Base-by-base conservation (phyloP, 805 yeast genomes). In the Saccharomycopsis babjevae region DNA sequence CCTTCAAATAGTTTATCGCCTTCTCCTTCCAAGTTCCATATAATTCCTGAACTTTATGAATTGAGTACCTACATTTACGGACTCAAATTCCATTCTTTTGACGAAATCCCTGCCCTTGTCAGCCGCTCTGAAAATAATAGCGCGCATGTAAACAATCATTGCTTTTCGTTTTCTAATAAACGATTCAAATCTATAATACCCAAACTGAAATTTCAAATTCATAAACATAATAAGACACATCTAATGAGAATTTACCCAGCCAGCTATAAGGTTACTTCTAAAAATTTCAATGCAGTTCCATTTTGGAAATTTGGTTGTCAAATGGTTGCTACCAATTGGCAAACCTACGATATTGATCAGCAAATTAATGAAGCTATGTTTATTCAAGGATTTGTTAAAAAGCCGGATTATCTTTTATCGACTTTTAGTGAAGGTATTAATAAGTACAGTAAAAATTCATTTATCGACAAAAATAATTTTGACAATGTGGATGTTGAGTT, bases 241-340 rank as follows among this genome's bases (percentile, higher is more conserved):
- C 69, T 93, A 59, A 85, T 89, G 86, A 77, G 99, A 58, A 82
- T 91, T 0, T 94, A 94, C 69, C 99, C 99, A 0, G 85, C 96
- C 1, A 84, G 84, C 7, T 80, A 84, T 61, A 74, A 97, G 50
- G 79, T 88, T 64, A 85, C 78, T 58, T 90, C 97, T 1, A 79
- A 88, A 2, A 94, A 94, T 68, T 92, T 89, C 69, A 80, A 80
- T 54, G 98, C 99, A 0, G 72, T 89, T 1, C 71, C 72, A 0
- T 90, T 83, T 68, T 94, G 99, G 99, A 77, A 78, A 57, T 75
- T 80, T 56, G 99, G 99, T 0, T 86, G 81, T 11, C 99, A 94
- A 69, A 83, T 94, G 90, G 98, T 89, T 4, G 98, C 99, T 0
- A 85, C 97, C 0, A 94, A 93, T 69, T 93, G 97, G 97, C 99